Conservation (phyloP, 2,329 filamentous ascomycete species). For the Coleophoma cylindrospora region DNA sequence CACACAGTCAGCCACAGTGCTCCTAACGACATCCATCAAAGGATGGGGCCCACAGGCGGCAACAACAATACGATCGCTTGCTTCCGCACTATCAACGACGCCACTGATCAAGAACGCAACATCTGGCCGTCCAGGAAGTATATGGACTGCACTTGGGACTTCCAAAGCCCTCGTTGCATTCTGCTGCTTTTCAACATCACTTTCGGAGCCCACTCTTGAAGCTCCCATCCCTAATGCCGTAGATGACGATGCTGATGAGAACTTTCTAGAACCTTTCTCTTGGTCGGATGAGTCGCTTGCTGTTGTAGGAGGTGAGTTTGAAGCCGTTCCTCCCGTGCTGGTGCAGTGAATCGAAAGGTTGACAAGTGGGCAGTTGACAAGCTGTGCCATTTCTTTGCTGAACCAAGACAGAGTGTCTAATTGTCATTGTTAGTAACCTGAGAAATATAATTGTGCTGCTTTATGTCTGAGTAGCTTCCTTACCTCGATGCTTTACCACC, state of each 20-base stretch:
- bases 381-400: slow-evolving; percentile 16
- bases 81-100: slow-evolving; percentile 25
- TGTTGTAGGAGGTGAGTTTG: neutral
- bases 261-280: neutral
- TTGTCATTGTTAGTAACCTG: neutral
- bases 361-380: slow-evolving; percentile 16
- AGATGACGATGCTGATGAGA: neutral
- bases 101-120: slow-evolving; percentile 30
- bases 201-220: neutral
- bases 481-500: slow-evolving; percentile 39
- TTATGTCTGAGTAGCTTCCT: too few relatives aligned
- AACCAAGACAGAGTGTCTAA: slow-evolving; percentile 20
- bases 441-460: neutral
- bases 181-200: neutral
- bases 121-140: slow-evolving; percentile 32
- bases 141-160: neutral
- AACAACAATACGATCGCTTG: slow-evolving; percentile 34
- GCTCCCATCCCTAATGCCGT: neutral
- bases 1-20: slow-evolving; percentile 34
- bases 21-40: slow-evolving; percentile 36
- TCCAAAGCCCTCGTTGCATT: neutral
- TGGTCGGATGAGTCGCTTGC: neutral
- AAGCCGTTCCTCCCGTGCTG: neutral
- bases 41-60: slow-evolving; percentile 40
- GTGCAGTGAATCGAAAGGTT: slow-evolving; percentile 21